A percentile compares a stretch with the other conserved stretches of the same genome.
phyloP scores from a whole-genome alignment of 2,329 filamentous ascomycete species.

The Clathrospora elynae region DNA sequence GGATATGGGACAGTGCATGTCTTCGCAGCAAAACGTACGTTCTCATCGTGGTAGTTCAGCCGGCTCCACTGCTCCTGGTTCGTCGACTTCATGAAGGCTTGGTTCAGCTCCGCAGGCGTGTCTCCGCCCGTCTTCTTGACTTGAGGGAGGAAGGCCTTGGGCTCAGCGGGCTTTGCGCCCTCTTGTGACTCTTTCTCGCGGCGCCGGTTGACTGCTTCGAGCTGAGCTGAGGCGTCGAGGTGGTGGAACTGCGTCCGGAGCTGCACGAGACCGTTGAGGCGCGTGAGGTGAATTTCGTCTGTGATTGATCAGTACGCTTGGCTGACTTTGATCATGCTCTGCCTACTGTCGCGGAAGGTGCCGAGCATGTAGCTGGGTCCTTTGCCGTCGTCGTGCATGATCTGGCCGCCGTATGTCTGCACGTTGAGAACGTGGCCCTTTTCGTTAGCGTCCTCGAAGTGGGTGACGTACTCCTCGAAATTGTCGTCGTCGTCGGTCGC shows the following conservation, averaged over 20 bases:
- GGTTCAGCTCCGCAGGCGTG: conserved; percentile 70
- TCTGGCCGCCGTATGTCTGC: conserved; percentile 85
- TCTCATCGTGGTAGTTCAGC: conserved; percentile 81
- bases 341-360: conserved; percentile 79
- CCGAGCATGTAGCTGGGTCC: conserved; percentile 85
- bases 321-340: conserved; percentile 17
- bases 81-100: conserved; percentile 75
- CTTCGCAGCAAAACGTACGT: conserved; percentile 53
- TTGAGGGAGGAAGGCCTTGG: conserved; percentile 82
- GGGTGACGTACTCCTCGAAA: conserved; percentile 59
- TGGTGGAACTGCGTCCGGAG: conserved; percentile 92
- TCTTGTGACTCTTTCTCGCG: conserved; percentile 54
- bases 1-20: too few relatives aligned
- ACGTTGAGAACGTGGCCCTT: conserved; percentile 74
- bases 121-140: conserved; percentile 77
- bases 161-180: conserved; percentile 56
- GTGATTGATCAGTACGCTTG: conserved; percentile 13
- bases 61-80: conserved; percentile 82
- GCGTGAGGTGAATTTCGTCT: conserved; percentile 87
- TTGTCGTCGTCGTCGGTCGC: conserved; percentile 67
- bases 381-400: conserved; percentile 69
- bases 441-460: conserved; percentile 67
- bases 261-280: conserved; percentile 80
- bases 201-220: conserved; percentile 60
- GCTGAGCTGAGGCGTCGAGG: conserved; percentile 80